Evolutionary conservation across 352 stramenopile genomes (phyloP).

Genomic region (Thraustochytrium sp.): DNA sequence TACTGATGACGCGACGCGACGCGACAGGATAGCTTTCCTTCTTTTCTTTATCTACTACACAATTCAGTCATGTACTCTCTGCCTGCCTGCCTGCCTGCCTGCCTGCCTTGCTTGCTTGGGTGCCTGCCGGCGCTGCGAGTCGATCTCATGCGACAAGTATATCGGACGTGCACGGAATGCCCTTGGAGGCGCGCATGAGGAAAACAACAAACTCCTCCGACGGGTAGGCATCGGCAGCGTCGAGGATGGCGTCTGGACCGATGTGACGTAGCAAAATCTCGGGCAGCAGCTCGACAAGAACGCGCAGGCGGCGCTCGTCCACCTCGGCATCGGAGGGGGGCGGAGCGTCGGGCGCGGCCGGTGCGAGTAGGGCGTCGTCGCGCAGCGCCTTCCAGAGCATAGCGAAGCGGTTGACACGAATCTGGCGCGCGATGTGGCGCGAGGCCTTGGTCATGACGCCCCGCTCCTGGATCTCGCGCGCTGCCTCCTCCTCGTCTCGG

Average conservation of each 20-base stretch:
- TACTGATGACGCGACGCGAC: too few species aligned
- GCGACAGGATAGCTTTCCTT: too few species aligned
- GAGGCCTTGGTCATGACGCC: slow-evolving; percentile 7
- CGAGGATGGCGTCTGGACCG: background rate
- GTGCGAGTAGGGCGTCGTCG: background rate
- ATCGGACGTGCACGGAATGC: slow-evolving; percentile 36
- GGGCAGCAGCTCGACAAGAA: slow-evolving; percentile 22
- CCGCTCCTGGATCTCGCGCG: background rate
- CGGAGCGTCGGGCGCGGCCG: background rate
- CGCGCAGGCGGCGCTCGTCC: background rate
- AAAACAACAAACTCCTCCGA: background rate
- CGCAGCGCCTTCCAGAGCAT: slow-evolving; percentile 15
- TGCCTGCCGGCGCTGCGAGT: too few species aligned
- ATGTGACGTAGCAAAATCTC: slow-evolving; percentile 18
- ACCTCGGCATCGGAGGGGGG: background rate
- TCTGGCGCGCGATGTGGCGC: background rate
- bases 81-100: too few species aligned
- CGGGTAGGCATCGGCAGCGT: background rate
- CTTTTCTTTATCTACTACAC: too few species aligned
- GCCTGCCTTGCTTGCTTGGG: too few species aligned
- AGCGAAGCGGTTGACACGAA: background rate
- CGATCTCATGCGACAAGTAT: background rate
- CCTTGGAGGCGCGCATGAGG: slow-evolving; percentile 11
- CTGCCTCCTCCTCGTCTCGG: background rate
- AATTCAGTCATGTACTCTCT: too few species aligned